Conservation (phyloP, 306 rosid species). For the Oemleria cerasiformis region DNA sequence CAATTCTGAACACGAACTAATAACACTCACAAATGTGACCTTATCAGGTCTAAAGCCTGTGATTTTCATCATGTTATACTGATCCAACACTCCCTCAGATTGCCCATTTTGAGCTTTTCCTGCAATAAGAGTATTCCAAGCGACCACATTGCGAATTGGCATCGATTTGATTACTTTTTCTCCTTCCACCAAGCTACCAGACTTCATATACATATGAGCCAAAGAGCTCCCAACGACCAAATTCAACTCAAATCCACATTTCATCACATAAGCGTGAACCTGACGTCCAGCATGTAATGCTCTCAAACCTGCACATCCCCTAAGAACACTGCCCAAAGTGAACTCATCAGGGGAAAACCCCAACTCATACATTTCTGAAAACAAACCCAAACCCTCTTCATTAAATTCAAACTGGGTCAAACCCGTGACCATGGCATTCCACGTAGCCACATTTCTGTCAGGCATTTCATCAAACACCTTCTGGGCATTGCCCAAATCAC, state of each 20-base stretch:
- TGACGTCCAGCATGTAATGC: conserved; percentile 53
- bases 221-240: conserved; percentile 76
- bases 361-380: conserved; percentile 53
- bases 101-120: conserved; percentile 78
- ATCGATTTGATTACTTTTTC: conserved; percentile 57
- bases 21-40: conserved; percentile 70
- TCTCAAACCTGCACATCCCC: conserved; percentile 83
- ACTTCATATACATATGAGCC: conserved; percentile 94
- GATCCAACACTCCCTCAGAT: conserved; percentile 57
- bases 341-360: conserved; percentile 75
- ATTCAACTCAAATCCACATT: conserved; percentile 71
- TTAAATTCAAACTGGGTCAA: conserved; percentile 63
- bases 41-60: conserved; percentile 70
- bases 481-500: conserved; percentile 51
- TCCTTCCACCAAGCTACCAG: conserved; percentile 68
- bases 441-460: conserved; percentile 71
- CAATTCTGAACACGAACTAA: conserved; percentile 71
- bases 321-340: conserved; percentile 74
- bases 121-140: conserved; percentile 92
- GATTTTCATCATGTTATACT: conserved; percentile 67
- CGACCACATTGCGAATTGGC: conserved; percentile 71
- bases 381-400: conserved; percentile 51
- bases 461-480: conserved; percentile 78
- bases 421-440: conserved; percentile 82
- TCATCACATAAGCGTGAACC: conserved; percentile 66